Conservation (phyloP, 345 rosid genomes). For the Acer yangbiense region DNA sequence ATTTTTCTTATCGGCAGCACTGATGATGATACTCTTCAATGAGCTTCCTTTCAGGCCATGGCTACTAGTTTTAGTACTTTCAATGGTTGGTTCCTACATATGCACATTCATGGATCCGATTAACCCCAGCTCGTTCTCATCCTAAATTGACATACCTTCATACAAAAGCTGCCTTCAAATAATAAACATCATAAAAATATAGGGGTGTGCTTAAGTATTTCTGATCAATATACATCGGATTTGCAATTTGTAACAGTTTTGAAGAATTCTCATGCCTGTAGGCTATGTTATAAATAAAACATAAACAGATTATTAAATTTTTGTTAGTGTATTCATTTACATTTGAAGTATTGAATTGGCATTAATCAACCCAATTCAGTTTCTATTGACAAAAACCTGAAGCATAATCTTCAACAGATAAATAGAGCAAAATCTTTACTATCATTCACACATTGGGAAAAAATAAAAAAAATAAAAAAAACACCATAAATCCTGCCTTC, state of each 20-base stretch:
- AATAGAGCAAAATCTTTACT: not conserved
- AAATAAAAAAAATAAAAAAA: too few relatives aligned
- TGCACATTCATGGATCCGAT: not conserved
- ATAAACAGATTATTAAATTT: too few relatives aligned
- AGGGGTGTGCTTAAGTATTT: too few relatives aligned
- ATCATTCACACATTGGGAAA: too few relatives aligned
- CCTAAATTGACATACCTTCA: not conserved
- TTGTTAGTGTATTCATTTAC: not conserved
- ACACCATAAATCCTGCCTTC: not conserved
- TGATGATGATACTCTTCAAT: not conserved
- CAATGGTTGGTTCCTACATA: not conserved
- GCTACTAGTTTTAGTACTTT: not conserved
- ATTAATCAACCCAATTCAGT: not conserved
- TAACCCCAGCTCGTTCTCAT: not conserved
- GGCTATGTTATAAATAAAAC: not conserved
- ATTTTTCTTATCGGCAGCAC: conserved; percentile 9
- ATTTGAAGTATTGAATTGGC: not conserved
- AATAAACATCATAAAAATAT: too few relatives aligned
- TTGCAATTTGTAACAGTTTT: too few relatives aligned
- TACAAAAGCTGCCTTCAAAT: not conserved
- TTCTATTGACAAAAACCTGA: not conserved
- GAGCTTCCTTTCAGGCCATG: not conserved
- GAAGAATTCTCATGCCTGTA: not conserved
- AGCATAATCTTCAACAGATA: too few relatives aligned
- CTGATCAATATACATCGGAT: too few relatives aligned